Evolutionary conservation across 306 rosid species (phyloP).

Genomic region (Cucurbita moschata): DNA sequence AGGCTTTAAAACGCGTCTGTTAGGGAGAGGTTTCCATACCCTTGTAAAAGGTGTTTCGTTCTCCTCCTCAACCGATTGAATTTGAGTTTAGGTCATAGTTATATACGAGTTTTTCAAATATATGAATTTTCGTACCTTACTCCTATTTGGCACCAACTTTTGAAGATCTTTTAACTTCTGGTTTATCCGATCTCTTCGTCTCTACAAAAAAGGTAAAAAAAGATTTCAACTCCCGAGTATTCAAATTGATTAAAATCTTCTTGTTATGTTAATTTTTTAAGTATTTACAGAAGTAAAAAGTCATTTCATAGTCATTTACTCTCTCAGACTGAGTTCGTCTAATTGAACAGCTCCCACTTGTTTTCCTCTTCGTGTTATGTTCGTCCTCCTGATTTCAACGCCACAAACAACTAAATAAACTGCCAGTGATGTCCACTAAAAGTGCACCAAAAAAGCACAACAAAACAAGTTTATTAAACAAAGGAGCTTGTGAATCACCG

Average conservation of each 20-base stretch:
- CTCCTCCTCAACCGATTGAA: neutral
- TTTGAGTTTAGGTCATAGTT: neutral
- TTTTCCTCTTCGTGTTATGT: constrained; percentile 14
- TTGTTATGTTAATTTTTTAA: no score
- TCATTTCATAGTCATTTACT: constrained; percentile 2
- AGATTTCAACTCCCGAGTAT: neutral
- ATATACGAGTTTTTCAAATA: neutral
- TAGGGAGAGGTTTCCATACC: no score
- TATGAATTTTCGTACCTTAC: constrained; percentile 12
- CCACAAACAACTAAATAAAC: neutral
- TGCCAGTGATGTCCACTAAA: neutral
- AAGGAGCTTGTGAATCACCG: neutral
- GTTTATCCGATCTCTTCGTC: constrained; percentile 33
- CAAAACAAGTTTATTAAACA: neutral
- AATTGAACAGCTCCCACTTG: constrained; percentile 9
- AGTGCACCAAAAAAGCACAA: neutral
- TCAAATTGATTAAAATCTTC: no score
- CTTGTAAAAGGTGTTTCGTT: no score
- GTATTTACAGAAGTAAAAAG: no score
- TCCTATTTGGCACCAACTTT: constrained; percentile 39
- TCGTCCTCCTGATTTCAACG: constrained; percentile 13
- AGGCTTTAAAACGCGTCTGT: no score
- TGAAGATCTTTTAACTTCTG: constrained; percentile 37
- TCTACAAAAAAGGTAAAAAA: constrained; percentile 1
- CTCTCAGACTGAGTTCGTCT: constrained; percentile 26